These are phyloP conservation scores for Hibiscus tridactylites DNA, from an alignment of 345 rosid genomes.

Conservation along the genomic window DNA sequence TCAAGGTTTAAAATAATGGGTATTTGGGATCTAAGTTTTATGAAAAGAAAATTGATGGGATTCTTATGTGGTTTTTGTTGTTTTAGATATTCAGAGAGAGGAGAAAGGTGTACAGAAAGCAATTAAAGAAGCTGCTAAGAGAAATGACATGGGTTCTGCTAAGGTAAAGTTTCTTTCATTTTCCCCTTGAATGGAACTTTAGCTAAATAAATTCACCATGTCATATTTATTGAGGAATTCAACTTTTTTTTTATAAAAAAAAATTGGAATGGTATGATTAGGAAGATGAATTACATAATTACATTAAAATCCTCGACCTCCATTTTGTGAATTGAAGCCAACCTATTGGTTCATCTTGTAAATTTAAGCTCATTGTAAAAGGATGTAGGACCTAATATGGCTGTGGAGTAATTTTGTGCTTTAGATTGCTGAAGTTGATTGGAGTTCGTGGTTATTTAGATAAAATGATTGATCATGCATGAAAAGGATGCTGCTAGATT, in stretches of 20 bases:
- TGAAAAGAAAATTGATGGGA: neutral
- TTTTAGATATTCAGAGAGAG: constrained; percentile 40
- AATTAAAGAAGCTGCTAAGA: constrained; percentile 34
- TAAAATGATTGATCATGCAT: neutral
- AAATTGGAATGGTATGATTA: neutral
- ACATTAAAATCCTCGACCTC: neutral
- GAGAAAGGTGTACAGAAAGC: constrained; percentile 36
- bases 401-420: neutral
- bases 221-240: neutral
- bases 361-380: neutral
- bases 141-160: constrained; percentile 36
- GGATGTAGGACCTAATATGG: neutral
- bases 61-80: neutral
- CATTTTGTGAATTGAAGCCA: no score
- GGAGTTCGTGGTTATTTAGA: neutral
- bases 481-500: neutral
- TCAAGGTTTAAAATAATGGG: neutral
- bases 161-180: constrained; percentile 21
- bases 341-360: no score
- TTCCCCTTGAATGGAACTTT: neutral
- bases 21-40: constrained; percentile 5
- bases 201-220: neutral
- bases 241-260: no score
- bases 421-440: neutral
- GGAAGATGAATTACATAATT: neutral